Conservation (phyloP, 306 rosid genomes). For the Hylodesmum podocarpum region DNA sequence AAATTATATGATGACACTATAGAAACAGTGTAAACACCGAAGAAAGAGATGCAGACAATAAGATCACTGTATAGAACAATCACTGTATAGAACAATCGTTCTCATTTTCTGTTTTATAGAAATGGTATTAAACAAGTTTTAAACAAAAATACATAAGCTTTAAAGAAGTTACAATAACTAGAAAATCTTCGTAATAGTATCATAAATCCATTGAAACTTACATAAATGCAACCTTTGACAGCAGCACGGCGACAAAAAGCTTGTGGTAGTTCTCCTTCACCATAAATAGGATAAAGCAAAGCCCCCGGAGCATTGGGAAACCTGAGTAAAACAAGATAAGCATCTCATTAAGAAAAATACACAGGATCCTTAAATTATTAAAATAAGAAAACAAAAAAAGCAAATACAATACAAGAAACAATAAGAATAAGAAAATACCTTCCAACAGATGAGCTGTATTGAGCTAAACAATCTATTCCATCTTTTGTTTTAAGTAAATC, state of each 20-base stretch:
- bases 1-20: neutral
- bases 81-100: neutral
- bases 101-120: neutral
- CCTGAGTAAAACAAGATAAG: slow-evolving; percentile 41
- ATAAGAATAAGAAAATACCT: slow-evolving; percentile 48
- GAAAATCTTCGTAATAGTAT: neutral
- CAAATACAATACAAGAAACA: neutral
- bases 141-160: neutral
- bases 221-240: slow-evolving; percentile 91
- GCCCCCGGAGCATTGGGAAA: slow-evolving; percentile 83
- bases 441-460: slow-evolving; percentile 79
- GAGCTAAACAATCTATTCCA: slow-evolving; percentile 74
- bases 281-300: slow-evolving; percentile 81
- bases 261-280: slow-evolving; percentile 87
- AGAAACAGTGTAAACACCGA: neutral
- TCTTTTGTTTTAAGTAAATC: slow-evolving; percentile 65
- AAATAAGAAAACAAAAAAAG: slow-evolving; percentile 15
- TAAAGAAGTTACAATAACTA: neutral
- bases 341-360: neutral
- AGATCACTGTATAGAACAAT: slow-evolving; percentile 4
- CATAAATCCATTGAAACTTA: slow-evolving; percentile 52
- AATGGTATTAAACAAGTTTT: neutral
- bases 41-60: neutral
- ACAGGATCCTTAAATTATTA: neutral
- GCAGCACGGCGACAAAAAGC: slow-evolving; percentile 95